Percentiles rank a stretch among this genome's conserved stretches.
Evolutionary conservation across 148 eudicot genomes (phyloP).

Genomic region (Diospyros kaki): DNA sequence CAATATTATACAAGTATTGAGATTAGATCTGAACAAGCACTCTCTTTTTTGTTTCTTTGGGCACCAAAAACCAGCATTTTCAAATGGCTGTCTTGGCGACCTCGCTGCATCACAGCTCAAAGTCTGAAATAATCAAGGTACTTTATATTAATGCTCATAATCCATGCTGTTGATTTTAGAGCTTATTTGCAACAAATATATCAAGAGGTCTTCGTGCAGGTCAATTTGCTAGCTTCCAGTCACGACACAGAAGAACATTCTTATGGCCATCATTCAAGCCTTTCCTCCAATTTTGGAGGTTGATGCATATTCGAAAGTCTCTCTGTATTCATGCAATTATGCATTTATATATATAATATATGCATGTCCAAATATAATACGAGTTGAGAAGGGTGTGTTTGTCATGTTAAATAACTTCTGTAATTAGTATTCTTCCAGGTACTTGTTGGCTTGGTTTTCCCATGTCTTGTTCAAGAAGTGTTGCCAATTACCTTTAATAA

Average conservation of each 20-base stretch:
- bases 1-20: neutral
- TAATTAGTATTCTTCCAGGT: neutral
- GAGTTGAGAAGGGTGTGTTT: neutral
- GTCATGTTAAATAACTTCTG: neutral
- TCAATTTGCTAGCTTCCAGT: slow-evolving; percentile 50
- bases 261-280: slow-evolving; percentile 18
- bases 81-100: slow-evolving; percentile 73
- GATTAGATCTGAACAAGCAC: slow-evolving; percentile 1
- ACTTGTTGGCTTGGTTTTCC: neutral
- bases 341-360: neutral
- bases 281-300: slow-evolving; percentile 39
- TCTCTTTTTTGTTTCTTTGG: neutral
- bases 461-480: neutral
- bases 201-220: slow-evolving; percentile 29
- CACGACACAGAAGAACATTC: slow-evolving; percentile 23
- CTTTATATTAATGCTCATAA: neutral
- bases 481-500: neutral
- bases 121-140: slow-evolving; percentile 76
- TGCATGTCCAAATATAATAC: neutral
- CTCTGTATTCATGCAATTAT: neutral
- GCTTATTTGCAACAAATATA: slow-evolving; percentile 5
- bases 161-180: neutral
- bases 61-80: slow-evolving; percentile 45
- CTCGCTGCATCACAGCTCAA: slow-evolving; percentile 51
- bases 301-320: slow-evolving; percentile 10